Base-by-base conservation (phyloP, 2,329 filamentous ascomycete species). In the Aspergillus nomiae region DNA sequence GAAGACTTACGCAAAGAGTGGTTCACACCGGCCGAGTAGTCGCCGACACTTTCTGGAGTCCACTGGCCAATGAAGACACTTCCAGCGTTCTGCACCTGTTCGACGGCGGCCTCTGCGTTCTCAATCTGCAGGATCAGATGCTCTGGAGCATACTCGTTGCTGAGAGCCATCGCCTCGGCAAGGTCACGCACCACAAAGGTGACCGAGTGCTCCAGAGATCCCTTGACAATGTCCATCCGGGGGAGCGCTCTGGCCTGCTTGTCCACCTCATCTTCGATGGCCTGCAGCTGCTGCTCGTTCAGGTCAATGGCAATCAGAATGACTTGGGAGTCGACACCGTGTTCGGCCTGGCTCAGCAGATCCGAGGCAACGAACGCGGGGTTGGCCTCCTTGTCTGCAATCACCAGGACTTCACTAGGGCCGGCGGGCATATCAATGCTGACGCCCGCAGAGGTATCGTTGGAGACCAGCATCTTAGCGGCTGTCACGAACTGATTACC, bases 401-500 rank as follows among this genome's bases (percentile, higher is more conserved):
- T 86, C 61, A 99, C 95, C n/a, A 99, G 86, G 3, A 99, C 93
- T 77, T 99, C 95, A 41, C 93, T 97, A 0, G 95, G 95, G 0
- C 95, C 95, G 41, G 95, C 95, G 12, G 95, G 95, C 95, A 99
- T 99, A 76, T 99, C 95, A 72, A 99, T 99, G 78, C 92, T 90
- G 46, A 97, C 94, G 26, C 92, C 91, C 14, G 95, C 95, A 64
- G 93, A 96, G 51, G 95, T 98, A 76, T 99, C 95, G 78, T 99
- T 99, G 79, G 90, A 92, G 50, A 99, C 95, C 71, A 94, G 86
- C 95, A 99, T 99, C 86, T 99, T 99, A 58, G 92, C 95, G 0
- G 95, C 95, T 0, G 95, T 99, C 46, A 99, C 95, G 75, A 98
- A 99, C 78, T 98, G 95, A 80, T 99, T 99, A 41, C 95, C 95